phyloP scores from a whole-genome alignment of 768 basidiomycete species.

The Kwoniella sp. region DNA sequence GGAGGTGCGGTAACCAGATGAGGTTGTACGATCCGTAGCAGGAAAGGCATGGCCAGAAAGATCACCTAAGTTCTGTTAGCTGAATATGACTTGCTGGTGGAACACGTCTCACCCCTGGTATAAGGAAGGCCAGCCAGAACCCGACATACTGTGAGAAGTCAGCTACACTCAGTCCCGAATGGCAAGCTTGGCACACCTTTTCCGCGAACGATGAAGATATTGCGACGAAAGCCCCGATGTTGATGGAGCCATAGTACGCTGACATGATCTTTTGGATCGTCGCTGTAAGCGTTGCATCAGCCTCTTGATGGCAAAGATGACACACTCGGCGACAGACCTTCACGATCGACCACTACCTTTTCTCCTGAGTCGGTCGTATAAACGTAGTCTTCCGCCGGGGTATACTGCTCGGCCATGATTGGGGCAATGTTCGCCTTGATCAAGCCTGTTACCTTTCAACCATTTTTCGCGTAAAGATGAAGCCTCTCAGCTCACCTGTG shows the following conservation, averaged over 20 bases:
- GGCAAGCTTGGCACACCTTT: constrained; percentile 15
- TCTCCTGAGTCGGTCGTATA: constrained; percentile 24
- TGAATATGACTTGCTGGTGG: not conserved
- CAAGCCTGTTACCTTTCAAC: constrained; percentile 9
- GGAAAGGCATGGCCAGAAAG: constrained; percentile 17
- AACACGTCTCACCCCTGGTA: constrained; percentile 10
- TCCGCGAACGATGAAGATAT: constrained; percentile 29
- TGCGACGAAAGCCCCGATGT: constrained; percentile 43
- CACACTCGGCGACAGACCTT: constrained; percentile 2
- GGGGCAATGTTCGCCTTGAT: constrained; percentile 37
- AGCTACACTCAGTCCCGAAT: not conserved
- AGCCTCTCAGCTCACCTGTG: constrained; percentile 17
- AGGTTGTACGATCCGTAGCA: constrained; percentile 6
- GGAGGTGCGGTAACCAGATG: constrained; percentile 10
- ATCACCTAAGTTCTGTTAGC: constrained; percentile 6
- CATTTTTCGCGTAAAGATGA: not conserved
- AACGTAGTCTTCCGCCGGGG: constrained; percentile 22
- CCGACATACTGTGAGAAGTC: constrained; percentile 23
- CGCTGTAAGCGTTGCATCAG: constrained; percentile 4
- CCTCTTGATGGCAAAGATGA: not conserved
- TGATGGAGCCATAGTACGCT: constrained; percentile 40
- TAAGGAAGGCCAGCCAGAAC: constrained; percentile 34
- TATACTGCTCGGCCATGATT: constrained; percentile 44
- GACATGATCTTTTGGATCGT: constrained; percentile 36
- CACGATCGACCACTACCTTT: constrained; percentile 37